Conservation (phyloP, 2,329 filamentous ascomycete genomes). For the Proliferodiscus dingleyae region DNA sequence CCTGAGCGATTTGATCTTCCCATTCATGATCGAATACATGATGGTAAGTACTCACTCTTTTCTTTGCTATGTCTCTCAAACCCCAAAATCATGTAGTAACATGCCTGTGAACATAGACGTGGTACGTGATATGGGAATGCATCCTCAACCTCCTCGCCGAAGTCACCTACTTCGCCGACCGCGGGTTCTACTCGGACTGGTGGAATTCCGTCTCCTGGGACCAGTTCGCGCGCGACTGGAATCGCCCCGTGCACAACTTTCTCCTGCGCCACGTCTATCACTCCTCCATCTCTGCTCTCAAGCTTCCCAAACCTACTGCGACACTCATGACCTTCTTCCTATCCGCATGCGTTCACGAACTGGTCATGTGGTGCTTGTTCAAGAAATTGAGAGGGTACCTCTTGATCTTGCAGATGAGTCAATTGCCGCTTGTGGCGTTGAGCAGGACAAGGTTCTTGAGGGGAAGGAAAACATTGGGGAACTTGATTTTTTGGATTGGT, state of each 20-base stretch:
- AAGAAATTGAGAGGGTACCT: conserved; percentile 72
- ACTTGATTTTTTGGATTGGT: conserved; percentile 73
- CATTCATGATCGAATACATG: conserved; percentile 73
- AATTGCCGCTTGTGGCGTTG: conserved; percentile 65
- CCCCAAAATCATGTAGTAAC: too few relatives aligned
- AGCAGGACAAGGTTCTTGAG: conserved; percentile 63
- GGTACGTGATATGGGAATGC: conserved; percentile 79
- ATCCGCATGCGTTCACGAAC: conserved; percentile 63
- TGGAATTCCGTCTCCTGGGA: conserved; percentile 66
- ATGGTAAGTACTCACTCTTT: conserved; percentile 16
- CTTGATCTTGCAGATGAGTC: conserved; percentile 67
- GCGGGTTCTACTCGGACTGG: conserved; percentile 65
- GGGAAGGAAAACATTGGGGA: conserved; percentile 59
- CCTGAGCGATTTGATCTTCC: conserved; percentile 70
- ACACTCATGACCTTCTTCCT: conserved; percentile 73
- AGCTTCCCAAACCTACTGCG: conserved; percentile 63
- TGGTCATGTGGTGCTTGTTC: conserved; percentile 78
- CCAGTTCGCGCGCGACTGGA: conserved; percentile 77
- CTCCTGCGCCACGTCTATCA: conserved; percentile 76
- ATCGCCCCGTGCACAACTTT: conserved; percentile 75
- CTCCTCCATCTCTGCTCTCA: conserved; percentile 67
- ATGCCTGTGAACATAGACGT: conserved; percentile 43
- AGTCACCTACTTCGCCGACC: conserved; percentile 70
- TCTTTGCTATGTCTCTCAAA: not conserved
- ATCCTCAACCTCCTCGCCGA: conserved; percentile 73